phyloP scores from a whole-genome alignment of 2,329 filamentous ascomycete species.

The Pseudogymnoascus sp. region DNA sequence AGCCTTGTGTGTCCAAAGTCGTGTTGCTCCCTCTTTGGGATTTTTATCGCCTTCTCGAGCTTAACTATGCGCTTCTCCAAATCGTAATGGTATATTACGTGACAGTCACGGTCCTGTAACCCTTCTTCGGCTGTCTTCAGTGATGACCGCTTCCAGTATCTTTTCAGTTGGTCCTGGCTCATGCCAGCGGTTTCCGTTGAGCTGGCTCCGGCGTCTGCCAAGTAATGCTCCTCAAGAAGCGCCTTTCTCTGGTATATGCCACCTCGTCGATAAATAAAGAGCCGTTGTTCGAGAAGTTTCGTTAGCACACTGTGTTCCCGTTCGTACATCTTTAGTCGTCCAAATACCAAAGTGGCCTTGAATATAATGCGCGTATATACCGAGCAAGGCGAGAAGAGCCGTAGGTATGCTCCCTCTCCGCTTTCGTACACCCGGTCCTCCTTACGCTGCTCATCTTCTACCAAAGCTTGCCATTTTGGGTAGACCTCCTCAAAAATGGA shows the following conservation, averaged over 20 bases:
- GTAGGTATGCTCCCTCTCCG: slow-evolving; percentile 80
- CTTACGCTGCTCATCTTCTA: slow-evolving; percentile 67
- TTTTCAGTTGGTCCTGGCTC: slow-evolving; percentile 54
- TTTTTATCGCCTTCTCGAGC: slow-evolving; percentile 73
- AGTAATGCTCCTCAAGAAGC: slow-evolving; percentile 89
- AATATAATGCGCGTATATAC: slow-evolving; percentile 90
- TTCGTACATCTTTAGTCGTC: slow-evolving; percentile 70
- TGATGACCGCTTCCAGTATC: slow-evolving; percentile 71
- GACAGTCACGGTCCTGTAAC: slow-evolving; percentile 79
- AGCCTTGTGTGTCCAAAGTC: slow-evolving; percentile 84
- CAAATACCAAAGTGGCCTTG: slow-evolving; percentile 72
- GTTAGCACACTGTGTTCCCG: slow-evolving; percentile 66
- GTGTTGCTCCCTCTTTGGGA: slow-evolving; percentile 80
- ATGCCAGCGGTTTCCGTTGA: slow-evolving; percentile 23
- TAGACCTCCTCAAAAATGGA: slow-evolving; percentile 66
- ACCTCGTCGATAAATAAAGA: slow-evolving; percentile 81
- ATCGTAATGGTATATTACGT: slow-evolving; percentile 89
- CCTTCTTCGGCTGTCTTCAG: slow-evolving; percentile 75
- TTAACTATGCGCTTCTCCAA: slow-evolving; percentile 90
- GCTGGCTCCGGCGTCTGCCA: slow-evolving; percentile 41
- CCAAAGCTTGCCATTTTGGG: slow-evolving; percentile 66
- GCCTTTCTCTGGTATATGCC: slow-evolving; percentile 96
- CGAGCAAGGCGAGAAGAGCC: slow-evolving; percentile 84
- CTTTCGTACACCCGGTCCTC: slow-evolving; percentile 69
- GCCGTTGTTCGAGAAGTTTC: slow-evolving; percentile 67